A percentile compares a stretch with the other conserved stretches of the same genome.
These are phyloP conservation scores for Pelagophyceae sp. DNA, from an alignment of 352 stramenopile genomes.

Conservation along the genomic window DNA sequence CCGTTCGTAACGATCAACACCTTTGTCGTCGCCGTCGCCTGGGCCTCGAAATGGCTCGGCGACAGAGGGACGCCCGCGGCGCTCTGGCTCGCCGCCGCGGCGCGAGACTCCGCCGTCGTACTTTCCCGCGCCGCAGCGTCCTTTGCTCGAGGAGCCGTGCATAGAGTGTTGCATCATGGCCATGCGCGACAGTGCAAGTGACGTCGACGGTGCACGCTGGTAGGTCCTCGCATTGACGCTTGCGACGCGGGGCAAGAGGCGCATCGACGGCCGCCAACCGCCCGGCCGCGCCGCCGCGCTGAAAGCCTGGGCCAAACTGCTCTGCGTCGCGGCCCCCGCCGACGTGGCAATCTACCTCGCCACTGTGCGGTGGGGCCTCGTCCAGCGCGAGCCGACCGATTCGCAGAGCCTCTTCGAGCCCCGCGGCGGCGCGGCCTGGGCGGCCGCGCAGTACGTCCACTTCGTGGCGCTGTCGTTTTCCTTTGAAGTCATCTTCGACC, in stretches of 20 bases:
- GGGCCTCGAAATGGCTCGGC: neutral
- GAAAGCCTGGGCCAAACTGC: neutral
- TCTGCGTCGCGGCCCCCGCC: neutral
- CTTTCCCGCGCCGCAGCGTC: neutral
- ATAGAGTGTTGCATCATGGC: too few relatives aligned
- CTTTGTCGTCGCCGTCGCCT: neutral
- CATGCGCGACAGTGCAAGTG: too few relatives aligned
- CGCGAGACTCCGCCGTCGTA: neutral
- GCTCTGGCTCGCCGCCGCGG: neutral
- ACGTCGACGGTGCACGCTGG: neutral
- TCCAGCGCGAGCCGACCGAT: too few relatives aligned
- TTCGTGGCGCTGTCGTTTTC: conserved; percentile 46
- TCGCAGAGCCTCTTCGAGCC: too few relatives aligned
- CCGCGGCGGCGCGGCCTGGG: neutral
- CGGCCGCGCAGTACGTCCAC: neutral
- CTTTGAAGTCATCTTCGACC: conserved; percentile 69
- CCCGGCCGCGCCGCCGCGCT: neutral
- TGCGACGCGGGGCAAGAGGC: neutral
- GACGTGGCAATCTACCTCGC: neutral
- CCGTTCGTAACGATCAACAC: conserved; percentile 6
- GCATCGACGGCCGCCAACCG: neutral
- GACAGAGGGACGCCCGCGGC: neutral
- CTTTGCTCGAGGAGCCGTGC: too few relatives aligned
- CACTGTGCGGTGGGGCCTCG: too few relatives aligned
- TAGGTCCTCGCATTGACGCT: neutral